A percentile compares a stretch with the other conserved stretches of the same genome.
These are phyloP conservation scores for Taxawa tesnikishii DNA, from an alignment of 2,329 filamentous ascomycete genomes.

Conservation along the genomic window DNA sequence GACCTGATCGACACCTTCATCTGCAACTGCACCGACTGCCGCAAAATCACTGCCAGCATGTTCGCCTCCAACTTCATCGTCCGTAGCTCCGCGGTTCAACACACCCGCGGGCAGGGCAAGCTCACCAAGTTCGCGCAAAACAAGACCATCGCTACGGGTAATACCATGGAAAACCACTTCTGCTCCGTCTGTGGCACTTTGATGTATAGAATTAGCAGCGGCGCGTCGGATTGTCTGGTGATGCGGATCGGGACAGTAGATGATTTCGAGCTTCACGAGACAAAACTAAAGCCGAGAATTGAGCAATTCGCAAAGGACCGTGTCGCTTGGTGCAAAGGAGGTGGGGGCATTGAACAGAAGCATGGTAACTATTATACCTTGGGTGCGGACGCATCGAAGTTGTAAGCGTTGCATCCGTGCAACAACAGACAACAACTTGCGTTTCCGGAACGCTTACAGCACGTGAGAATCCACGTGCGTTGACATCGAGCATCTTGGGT, in stretches of 20 bases:
- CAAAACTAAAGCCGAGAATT: conserved; percentile 38
- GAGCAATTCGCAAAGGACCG: conserved; percentile 43
- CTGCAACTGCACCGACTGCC: conserved; percentile 50
- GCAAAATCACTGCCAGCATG: conserved; percentile 50
- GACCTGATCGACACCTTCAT: conserved; percentile 40
- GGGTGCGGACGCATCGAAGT: too few relatives aligned
- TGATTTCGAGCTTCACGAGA: conserved; percentile 46
- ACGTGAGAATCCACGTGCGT: too few relatives aligned
- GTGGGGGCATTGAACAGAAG: too few relatives aligned
- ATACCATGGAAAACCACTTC: conserved; percentile 50
- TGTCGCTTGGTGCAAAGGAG: conserved; percentile 34
- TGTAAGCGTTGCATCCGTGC: too few relatives aligned
- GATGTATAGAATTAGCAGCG: conserved; percentile 42
- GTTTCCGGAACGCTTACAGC: too few relatives aligned
- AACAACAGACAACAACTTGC: too few relatives aligned
- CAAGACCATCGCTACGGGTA: conserved; percentile 34
- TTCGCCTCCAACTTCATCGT: conserved; percentile 48
- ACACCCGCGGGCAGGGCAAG: conserved; percentile 40
- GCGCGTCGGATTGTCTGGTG: too few relatives aligned
- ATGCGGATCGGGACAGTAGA: conserved; percentile 52
- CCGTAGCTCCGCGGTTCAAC: conserved; percentile 29
- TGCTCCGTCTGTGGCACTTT: conserved; percentile 47
- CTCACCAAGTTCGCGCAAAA: conserved; percentile 35
- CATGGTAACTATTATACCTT: too few relatives aligned
- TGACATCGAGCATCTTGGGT: too few relatives aligned